Evolutionary conservation across 169 alveolate genomes (phyloP).

Genomic region (Babesia gibsoni): DNA sequence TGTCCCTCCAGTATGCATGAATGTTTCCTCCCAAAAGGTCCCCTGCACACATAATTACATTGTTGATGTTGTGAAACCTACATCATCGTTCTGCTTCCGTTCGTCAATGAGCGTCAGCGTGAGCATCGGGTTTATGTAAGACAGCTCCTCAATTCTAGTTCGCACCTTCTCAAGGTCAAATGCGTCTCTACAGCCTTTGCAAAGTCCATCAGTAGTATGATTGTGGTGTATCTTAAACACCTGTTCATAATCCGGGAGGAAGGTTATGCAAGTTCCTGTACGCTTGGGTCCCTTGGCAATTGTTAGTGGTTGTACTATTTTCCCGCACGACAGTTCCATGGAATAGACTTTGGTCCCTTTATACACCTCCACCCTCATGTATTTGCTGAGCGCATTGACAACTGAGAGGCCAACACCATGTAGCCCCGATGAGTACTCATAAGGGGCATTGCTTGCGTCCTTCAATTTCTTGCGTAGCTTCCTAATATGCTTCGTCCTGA

Average conservation of each 20-base stretch:
- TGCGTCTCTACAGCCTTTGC: slow-evolving; percentile 46
- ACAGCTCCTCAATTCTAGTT: slow-evolving; percentile 53
- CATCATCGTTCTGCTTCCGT: slow-evolving; percentile 30
- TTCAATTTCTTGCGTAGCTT: slow-evolving; percentile 9
- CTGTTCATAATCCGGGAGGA: slow-evolving; percentile 56
- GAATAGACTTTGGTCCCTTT: slow-evolving; percentile 60
- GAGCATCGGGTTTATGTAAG: slow-evolving; percentile 60
- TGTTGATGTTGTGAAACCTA: background rate
- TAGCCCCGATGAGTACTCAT: slow-evolving; percentile 76
- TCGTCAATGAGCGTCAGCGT: slow-evolving; percentile 42
- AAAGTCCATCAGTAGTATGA: slow-evolving; percentile 15
- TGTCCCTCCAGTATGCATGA: slow-evolving; percentile 52
- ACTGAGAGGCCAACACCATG: slow-evolving; percentile 85
- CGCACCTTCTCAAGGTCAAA: slow-evolving; percentile 33
- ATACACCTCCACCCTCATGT: slow-evolving; percentile 71
- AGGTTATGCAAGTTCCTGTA: slow-evolving; percentile 47
- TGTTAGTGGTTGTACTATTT: slow-evolving; percentile 48
- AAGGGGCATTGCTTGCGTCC: slow-evolving; percentile 48
- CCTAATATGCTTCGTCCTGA: slow-evolving; percentile 7
- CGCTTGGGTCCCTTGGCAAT: slow-evolving; percentile 13
- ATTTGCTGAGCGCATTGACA: slow-evolving; percentile 76
- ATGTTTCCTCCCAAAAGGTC: slow-evolving; percentile 43
- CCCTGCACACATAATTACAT: background rate
- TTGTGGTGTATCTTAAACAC: slow-evolving; percentile 58
- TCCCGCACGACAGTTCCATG: slow-evolving; percentile 70